phyloP scores from a whole-genome alignment of 306 rosid genomes.

The Phaseolus lunatus region DNA sequence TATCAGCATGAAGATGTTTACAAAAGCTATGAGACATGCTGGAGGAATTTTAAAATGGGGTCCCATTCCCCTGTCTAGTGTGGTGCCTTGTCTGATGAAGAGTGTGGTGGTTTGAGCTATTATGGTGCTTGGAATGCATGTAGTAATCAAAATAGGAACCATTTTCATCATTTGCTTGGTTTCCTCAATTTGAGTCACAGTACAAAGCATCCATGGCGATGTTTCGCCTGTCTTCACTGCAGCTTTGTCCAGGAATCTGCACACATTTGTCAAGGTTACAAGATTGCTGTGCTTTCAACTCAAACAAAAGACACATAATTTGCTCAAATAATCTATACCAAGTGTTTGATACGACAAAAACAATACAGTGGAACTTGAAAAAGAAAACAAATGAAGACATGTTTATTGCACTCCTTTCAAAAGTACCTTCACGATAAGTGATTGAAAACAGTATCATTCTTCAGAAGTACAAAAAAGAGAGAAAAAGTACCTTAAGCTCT shows the following conservation, averaged over 20 bases:
- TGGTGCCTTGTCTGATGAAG: slow-evolving; percentile 72
- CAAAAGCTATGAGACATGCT: slow-evolving; percentile 63
- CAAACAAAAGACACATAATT: background rate
- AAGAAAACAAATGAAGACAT: background rate
- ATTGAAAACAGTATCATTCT: no score
- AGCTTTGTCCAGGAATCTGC: slow-evolving; percentile 82
- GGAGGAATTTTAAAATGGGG: slow-evolving; percentile 73
- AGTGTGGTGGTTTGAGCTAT: slow-evolving; percentile 64
- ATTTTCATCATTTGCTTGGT: slow-evolving; percentile 83
- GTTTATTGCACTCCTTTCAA: no score
- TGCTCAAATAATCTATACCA: background rate
- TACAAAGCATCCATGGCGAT: slow-evolving; percentile 65
- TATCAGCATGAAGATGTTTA: slow-evolving; percentile 69
- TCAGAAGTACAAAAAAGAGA: no score
- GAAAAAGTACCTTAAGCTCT: no score
- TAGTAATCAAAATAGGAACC: slow-evolving; percentile 70
- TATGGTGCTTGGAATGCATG: slow-evolving; percentile 69
- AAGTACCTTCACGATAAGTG: no score
- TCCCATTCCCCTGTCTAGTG: slow-evolving; percentile 64
- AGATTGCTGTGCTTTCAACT: background rate
- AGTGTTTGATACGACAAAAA: background rate
- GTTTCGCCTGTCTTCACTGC: slow-evolving; percentile 53
- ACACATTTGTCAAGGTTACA: background rate
- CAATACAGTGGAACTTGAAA: background rate
- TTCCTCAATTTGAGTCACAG: slow-evolving; percentile 88